These are phyloP conservation scores for Viola odorata DNA, from an alignment of 345 rosid species.

Conservation along the genomic window DNA sequence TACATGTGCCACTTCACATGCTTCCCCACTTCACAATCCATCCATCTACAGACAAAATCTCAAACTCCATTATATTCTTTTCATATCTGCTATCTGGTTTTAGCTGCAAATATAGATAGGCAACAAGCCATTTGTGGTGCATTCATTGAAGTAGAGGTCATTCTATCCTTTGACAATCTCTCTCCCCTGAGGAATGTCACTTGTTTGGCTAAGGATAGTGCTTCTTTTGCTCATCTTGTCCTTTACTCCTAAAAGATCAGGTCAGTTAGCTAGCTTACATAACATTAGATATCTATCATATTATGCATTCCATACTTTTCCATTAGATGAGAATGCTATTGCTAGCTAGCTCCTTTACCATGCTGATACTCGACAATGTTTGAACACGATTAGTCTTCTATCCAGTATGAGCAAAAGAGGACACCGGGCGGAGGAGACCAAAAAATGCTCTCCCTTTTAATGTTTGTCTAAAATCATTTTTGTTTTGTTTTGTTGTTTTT, in stretches of 20 bases:
- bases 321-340: not conserved
- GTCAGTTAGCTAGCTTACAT: slow-evolving; percentile 13
- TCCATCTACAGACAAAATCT: too few species aligned
- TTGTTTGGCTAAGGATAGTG: slow-evolving; percentile 33
- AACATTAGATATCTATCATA: too few species aligned
- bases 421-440: too few species aligned
- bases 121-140: not conserved
- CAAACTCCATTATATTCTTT: too few species aligned
- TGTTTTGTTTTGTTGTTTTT: not conserved
- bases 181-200: slow-evolving; percentile 29
- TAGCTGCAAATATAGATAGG: not conserved
- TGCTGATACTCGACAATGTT: not conserved
- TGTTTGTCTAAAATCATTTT: too few species aligned
- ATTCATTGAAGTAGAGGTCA: not conserved
- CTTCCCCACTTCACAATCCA: not conserved
- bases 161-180: not conserved
- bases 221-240: slow-evolving; percentile 33
- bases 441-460: not conserved
- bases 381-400: not conserved
- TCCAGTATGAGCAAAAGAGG: too few species aligned
- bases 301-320: not conserved
- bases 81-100: not conserved
- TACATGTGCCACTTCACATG: slow-evolving; percentile 8
- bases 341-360: not conserved
- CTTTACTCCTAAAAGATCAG: slow-evolving; percentile 33